Percentiles rank a stretch among this genome's conserved stretches.
These are phyloP conservation scores for Nakaseomyces sp. DNA, from an alignment of 1,139 yeast genomes.

Conservation along the genomic window DNA sequence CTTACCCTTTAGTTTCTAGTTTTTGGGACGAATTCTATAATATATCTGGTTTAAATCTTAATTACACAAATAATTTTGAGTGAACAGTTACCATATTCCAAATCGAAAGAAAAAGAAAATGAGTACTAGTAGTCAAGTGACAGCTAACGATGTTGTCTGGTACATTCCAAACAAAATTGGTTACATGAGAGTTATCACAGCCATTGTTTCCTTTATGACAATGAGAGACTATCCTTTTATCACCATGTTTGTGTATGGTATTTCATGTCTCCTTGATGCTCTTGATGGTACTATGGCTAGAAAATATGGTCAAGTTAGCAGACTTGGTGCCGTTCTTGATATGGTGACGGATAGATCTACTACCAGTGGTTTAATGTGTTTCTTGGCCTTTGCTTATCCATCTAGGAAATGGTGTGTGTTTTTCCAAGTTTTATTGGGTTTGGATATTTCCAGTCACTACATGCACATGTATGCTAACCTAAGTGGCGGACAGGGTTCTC, in stretches of 20 bases:
- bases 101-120: background rate
- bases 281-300: constrained; percentile 96
- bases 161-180: constrained; percentile 92
- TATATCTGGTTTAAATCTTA: no score
- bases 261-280: constrained; percentile 90
- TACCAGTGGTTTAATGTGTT: constrained; percentile 83
- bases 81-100: background rate
- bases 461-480: constrained; percentile 98
- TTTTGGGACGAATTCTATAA: no score
- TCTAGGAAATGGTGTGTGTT: constrained; percentile 34
- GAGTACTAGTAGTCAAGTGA: constrained; percentile 10
- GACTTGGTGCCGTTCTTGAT: constrained; percentile 92
- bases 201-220: constrained; percentile 64
- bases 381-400: constrained; percentile 75
- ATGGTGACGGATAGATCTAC: constrained; percentile 99
- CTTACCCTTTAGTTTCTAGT: no score
- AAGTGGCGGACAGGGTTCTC: constrained; percentile 68
- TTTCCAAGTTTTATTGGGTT: constrained; percentile 80
- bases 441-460: constrained; percentile 92
- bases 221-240: constrained; percentile 79
- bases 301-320: constrained; percentile 76
- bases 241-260: constrained; percentile 69
- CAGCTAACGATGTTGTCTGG: constrained; percentile 48
- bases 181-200: constrained; percentile 71
- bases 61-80: no score